Conservation (phyloP, 2,329 filamentous ascomycete genomes). For the Penicillium sp. region DNA sequence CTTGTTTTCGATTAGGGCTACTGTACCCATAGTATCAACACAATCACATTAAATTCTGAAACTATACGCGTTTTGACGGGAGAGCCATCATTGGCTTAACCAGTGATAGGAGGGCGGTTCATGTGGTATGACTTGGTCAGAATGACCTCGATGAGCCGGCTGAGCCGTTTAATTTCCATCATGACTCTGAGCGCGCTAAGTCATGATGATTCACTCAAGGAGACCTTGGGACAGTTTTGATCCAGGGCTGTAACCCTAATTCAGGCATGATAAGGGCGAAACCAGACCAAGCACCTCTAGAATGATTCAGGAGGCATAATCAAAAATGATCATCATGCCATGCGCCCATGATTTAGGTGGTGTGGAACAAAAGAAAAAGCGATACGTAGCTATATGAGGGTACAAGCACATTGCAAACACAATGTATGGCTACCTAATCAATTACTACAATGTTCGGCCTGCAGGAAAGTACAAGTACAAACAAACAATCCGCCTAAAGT, state of each 20-base stretch:
- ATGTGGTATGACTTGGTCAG: neutral
- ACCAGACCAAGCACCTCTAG: neutral
- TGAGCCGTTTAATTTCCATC: neutral
- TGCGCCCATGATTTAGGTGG: neutral
- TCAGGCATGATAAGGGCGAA: neutral
- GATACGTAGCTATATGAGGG: neutral
- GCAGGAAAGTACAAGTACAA: neutral
- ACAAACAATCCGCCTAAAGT: neutral
- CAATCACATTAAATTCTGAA: neutral
- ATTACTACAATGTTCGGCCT: neutral
- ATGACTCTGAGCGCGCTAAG: neutral
- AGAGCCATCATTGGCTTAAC: too few relatives aligned
- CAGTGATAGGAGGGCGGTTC: too few relatives aligned
- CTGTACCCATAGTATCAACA: conserved; percentile 21
- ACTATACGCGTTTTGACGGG: too few relatives aligned
- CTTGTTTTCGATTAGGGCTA: conserved; percentile 19
- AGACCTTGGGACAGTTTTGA: too few relatives aligned
- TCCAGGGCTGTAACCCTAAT: neutral
- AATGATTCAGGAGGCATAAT: neutral
- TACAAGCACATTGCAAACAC: neutral
- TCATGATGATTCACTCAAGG: conserved; percentile 6
- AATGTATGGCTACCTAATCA: neutral
- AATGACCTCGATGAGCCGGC: conserved; percentile 1
- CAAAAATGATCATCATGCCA: neutral
- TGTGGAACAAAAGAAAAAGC: neutral